Conservation (phyloP, 2,329 filamentous ascomycete species). For the Colletotrichum melonis region DNA sequence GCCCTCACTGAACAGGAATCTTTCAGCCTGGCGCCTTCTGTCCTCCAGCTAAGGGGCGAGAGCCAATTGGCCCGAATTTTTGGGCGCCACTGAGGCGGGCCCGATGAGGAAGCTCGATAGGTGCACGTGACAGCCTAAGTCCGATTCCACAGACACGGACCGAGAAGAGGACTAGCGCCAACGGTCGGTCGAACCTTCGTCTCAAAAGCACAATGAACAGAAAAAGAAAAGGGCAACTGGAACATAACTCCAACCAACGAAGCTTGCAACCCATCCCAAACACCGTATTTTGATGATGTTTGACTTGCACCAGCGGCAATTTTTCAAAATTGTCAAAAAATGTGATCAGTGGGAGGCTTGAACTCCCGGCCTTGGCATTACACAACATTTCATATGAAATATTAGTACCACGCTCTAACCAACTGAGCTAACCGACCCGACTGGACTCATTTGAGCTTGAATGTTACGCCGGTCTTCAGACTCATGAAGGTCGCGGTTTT, state of each 20-base stretch:
- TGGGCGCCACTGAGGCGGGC: not conserved
- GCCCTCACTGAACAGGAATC: not conserved
- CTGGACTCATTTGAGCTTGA: not conserved
- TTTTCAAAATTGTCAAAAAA: not conserved
- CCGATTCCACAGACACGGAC: not conserved
- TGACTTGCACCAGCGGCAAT: not conserved
- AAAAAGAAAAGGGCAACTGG: not conserved
- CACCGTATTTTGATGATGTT: no score
- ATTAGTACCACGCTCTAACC: constrained; percentile 37
- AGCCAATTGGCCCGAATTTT: not conserved
- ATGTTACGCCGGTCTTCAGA: rapidly evolving
- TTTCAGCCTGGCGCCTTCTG: not conserved
- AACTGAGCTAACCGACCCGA: constrained; percentile 35
- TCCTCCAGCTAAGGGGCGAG: not conserved
- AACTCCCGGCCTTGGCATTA: constrained; percentile 35
- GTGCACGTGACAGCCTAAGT: not conserved
- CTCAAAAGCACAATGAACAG: not conserved
- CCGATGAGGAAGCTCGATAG: not conserved
- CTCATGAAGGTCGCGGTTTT: not conserved
- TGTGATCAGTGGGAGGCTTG: constrained; percentile 34
- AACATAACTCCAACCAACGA: not conserved
- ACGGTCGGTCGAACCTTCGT: not conserved
- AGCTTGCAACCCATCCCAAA: not conserved
- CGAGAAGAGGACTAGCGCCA: not conserved
- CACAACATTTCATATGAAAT: constrained; percentile 7